Evolutionary conservation across 106 monocot species (phyloP).

Genomic region (Ottelia alismoides): DNA sequence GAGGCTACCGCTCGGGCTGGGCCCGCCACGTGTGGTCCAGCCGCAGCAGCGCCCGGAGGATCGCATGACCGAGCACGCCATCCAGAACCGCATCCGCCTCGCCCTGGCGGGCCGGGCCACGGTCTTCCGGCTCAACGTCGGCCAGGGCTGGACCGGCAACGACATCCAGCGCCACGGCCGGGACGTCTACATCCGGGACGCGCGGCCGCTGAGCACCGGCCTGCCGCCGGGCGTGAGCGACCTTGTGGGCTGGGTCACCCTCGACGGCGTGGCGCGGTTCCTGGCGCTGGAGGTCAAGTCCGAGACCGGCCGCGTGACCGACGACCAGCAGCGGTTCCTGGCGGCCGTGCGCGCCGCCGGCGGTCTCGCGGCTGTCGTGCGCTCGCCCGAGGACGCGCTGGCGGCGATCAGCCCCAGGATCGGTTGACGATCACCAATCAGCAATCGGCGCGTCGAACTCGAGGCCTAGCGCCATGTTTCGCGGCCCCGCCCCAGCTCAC

Average conservation of each 20-base stretch:
- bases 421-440: neutral
- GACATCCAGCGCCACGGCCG: neutral
- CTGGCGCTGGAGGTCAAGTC: neutral
- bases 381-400: neutral
- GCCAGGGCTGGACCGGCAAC: neutral
- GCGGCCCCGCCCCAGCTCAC: too few relatives aligned
- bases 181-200: too few relatives aligned
- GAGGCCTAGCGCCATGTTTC: neutral
- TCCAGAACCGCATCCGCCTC: neutral
- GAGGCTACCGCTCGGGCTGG: neutral
- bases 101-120: too few relatives aligned
- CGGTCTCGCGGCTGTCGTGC: neutral
- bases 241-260: too few relatives aligned
- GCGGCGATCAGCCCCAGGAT: neutral
- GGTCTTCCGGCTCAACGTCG: neutral
- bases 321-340: neutral
- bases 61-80: neutral
- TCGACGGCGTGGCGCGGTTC: neutral
- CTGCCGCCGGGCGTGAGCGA: too few relatives aligned
- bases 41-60: neutral
- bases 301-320: neutral
- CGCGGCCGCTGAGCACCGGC: too few relatives aligned
- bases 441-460: neutral
- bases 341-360: neutral
- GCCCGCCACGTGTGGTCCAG: neutral